Conservation (phyloP, 495 filamentous ascomycete genomes). For the Xylaria longipes region DNA sequence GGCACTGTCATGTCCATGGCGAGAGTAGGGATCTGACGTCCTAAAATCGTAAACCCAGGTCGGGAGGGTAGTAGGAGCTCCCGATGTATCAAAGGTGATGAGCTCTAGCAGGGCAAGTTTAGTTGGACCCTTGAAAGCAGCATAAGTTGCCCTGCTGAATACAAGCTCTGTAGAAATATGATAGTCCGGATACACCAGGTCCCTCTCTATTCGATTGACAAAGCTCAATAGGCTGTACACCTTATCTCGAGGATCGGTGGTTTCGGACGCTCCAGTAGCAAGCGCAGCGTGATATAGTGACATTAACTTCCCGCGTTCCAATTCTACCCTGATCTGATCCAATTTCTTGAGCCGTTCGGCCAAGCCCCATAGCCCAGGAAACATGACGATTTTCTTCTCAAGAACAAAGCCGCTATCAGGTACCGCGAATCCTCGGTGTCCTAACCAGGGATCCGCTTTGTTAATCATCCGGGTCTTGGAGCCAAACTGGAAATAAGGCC, state of each 20-base stretch:
- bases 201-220: not conserved
- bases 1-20: not conserved
- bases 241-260: slow-evolving; percentile 8
- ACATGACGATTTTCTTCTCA: not conserved
- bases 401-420: slow-evolving; percentile 13
- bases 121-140: slow-evolving; percentile 1
- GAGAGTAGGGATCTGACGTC: not conserved
- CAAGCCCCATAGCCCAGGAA: not conserved
- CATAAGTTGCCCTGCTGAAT: slow-evolving; percentile 11
- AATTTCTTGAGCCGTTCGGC: not conserved
- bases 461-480: not conserved
- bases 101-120: slow-evolving; percentile 3
- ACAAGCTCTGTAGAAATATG: not conserved
- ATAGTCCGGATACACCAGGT: not conserved
- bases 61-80: not conserved
- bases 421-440: not conserved
- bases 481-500: slow-evolving; percentile 6
- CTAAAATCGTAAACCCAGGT: slow-evolving; percentile 11
- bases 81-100: not conserved
- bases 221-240: slow-evolving; percentile 6
- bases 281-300: slow-evolving; percentile 5
- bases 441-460: slow-evolving; percentile 1
- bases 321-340: not conserved
- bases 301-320: not conserved
- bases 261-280: not conserved